phyloP scores from a whole-genome alignment of 2,329 filamentous ascomycete species.

The Penicillium vulpinum region DNA sequence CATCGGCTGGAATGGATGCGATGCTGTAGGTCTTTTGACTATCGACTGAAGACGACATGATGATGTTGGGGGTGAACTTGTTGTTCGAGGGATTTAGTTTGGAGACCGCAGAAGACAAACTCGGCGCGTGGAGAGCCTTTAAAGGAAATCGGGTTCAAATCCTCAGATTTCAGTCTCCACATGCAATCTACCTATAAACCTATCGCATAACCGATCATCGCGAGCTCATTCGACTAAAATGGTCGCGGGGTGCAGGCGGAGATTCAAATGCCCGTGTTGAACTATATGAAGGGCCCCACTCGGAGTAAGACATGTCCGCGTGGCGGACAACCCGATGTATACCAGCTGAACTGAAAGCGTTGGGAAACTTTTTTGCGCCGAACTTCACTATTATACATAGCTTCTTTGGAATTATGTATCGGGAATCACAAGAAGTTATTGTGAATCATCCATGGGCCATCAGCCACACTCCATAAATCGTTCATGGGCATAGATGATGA shows the following conservation, averaged over 20 bases:
- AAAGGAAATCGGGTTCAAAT: neutral
- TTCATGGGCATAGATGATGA: conserved; percentile 22
- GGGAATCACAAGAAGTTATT: conserved; percentile 22
- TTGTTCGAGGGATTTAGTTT: neutral
- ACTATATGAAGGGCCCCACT: neutral
- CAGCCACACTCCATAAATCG: conserved; percentile 35
- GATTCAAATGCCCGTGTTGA: conserved; percentile 5
- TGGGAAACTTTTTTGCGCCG: too few relatives aligned
- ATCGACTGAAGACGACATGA: conserved; percentile 20
- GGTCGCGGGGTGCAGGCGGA: conserved; percentile 11
- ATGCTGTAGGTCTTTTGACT: conserved; percentile 48
- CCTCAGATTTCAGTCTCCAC: neutral
- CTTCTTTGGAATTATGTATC: neutral
- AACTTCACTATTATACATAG: neutral
- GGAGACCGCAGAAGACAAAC: neutral
- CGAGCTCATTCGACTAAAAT: neutral
- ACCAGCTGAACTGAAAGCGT: neutral
- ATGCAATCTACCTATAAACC: neutral
- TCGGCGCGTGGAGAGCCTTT: neutral
- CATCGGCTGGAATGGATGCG: conserved; percentile 68
- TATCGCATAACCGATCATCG: conserved; percentile 9
- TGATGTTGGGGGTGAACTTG: neutral
- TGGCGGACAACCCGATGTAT: neutral
- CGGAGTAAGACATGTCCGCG: conserved; percentile 22
- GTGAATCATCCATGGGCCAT: conserved; percentile 37